These are phyloP conservation scores for Akanthomyces dipterigenus DNA, from an alignment of 2,329 filamentous ascomycete genomes.

Conservation along the genomic window DNA sequence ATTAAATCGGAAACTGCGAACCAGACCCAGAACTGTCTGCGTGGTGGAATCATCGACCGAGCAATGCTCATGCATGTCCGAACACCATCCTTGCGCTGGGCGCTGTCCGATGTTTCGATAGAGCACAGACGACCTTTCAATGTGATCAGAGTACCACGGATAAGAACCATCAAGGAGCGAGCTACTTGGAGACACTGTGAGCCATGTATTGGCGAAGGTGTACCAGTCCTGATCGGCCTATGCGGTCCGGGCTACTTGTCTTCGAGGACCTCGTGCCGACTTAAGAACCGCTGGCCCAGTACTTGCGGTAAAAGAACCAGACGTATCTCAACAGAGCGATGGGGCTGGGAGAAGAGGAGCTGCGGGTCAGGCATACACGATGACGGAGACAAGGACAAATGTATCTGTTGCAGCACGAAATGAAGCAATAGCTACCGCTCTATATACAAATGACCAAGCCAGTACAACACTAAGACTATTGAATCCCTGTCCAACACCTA, in stretches of 20 bases:
- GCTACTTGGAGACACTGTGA: not conserved
- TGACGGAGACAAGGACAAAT: slow-evolving; percentile 1
- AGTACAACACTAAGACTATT: not conserved
- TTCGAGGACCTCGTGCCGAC: not conserved
- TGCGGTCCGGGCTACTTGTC: not conserved
- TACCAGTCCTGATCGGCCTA: not conserved
- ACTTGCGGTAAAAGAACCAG: not conserved
- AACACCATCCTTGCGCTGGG: not conserved
- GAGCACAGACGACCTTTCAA: not conserved
- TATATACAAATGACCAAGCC: too few species aligned
- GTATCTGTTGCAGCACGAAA: not conserved
- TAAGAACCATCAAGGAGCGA: too few species aligned
- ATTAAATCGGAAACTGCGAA: too few species aligned
- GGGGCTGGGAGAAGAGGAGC: slow-evolving; percentile 6
- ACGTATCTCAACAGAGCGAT: slow-evolving; percentile 3
- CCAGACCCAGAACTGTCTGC: too few species aligned
- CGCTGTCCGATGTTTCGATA: not conserved
- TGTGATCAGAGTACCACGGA: too few species aligned
- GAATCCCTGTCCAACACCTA: not conserved
- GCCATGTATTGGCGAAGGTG: not conserved
- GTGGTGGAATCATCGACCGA: not conserved
- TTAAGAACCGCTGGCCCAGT: too few species aligned
- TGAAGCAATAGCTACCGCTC: not conserved
- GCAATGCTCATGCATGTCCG: not conserved
- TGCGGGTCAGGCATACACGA: slow-evolving; percentile 8